Evolutionary conservation across 176 grass and related monocot genomes (phyloP).

Genomic region (Triticum dicoccoides): DNA sequence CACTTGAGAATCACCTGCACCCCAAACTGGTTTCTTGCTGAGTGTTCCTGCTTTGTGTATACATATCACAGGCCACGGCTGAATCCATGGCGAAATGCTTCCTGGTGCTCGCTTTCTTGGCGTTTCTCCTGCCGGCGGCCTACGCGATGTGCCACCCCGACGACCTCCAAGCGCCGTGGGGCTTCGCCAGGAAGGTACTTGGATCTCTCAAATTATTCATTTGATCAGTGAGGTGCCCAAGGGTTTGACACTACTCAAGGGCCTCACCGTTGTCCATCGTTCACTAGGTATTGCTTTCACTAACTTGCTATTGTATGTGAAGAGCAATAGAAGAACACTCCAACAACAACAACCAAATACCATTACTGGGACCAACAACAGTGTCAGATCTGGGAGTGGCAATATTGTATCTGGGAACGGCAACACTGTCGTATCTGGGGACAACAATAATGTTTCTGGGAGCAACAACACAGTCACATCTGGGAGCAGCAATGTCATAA

Average conservation of each 20-base stretch:
- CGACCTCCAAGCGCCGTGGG: not conserved
- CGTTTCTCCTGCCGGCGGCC: not conserved
- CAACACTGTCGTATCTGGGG: not conserved
- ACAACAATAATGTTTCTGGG: not conserved
- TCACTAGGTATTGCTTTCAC: not conserved
- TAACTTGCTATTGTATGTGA: not conserved
- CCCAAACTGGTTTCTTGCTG: too few species aligned
- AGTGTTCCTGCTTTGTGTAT: too few species aligned
- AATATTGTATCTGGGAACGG: not conserved
- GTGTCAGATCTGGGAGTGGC: not conserved
- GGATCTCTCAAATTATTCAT: not conserved
- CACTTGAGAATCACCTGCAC: not conserved
- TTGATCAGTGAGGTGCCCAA: not conserved
- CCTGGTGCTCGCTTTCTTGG: not conserved
- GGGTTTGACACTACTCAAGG: not conserved
- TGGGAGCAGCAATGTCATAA: not conserved
- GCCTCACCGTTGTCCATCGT: not conserved
- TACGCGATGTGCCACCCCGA: not conserved
- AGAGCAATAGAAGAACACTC: not conserved
- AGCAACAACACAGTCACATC: not conserved
- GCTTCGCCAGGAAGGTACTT: not conserved
- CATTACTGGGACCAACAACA: not conserved
- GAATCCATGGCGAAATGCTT: not conserved
- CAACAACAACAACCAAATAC: not conserved
- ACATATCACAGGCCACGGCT: not conserved